Evolutionary conservation across 1,139 yeast species (phyloP), one percentile per base, ranked within the genome.

Genomic region (Geotrichum macrosporum): DNA sequence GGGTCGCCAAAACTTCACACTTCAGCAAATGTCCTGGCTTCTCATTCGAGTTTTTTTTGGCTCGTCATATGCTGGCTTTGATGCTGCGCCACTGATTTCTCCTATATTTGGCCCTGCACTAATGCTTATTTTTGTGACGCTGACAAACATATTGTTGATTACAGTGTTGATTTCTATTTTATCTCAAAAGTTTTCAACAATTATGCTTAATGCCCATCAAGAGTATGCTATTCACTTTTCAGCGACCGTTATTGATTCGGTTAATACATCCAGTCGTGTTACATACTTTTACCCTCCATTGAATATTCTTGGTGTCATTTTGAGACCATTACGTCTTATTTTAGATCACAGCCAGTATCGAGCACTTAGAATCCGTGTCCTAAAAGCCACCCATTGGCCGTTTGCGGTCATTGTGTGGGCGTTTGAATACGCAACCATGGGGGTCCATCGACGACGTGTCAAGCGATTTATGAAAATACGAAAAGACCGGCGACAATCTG

Each of bases 221-320:
- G 65, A 62, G 44, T 63, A 63, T 45, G 57, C 59, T 22, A 49
- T 57, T 19, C 53, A 61, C 48, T 63, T 63, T 48, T 58, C 65
- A 1, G 53, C 61, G 5, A 57, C 57, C 2, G 67, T 61, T 2
- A 54, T 62, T 15, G 66, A 63, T 36, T 55, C 65, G 2, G 57
- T 62, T 35, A 58, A 62, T 10, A 61, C 64, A 4, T 58, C 66
- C 2, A 66, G 64, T 44, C 55, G 63, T 27, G 57, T 64, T 21
- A 60, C 66, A 1, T 62, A 63, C 44, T 61, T 62, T 39, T 63
- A 63, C 39, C 68, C 68, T 1, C 68, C 68, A n/a, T 39, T 64
- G 31, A 64, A 64, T 48, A 53, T 64, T 22, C 42, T 64, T 19
- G 58, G 59, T 3, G 39, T 63, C 12, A 36, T 58, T 6, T 50